A percentile compares a stretch with the other conserved stretches of the same genome.
Conservation (phyloP, 75 land plant genomes). For the Cryptomeria japonica region DNA sequence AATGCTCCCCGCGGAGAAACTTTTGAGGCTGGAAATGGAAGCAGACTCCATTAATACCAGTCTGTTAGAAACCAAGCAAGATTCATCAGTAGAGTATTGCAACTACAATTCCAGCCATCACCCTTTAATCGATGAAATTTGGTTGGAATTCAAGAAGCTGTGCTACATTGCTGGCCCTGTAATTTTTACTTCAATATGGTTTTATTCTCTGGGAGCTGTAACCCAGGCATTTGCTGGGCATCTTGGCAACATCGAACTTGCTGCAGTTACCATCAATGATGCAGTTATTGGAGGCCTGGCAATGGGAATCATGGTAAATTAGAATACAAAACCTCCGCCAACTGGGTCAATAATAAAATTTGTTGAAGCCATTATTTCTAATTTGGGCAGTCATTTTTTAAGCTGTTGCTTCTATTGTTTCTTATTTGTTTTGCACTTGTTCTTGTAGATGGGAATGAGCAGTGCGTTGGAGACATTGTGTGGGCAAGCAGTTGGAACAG, state of each 20-base stretch:
- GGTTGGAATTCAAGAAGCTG: not conserved
- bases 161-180: not conserved
- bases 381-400: not conserved
- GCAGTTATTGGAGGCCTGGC: not conserved
- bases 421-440: too few species aligned
- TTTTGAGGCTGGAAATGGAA: not conserved
- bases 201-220: not conserved
- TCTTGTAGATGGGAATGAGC: not conserved
- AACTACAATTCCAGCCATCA: not conserved
- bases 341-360: too few species aligned
- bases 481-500: slow-evolving; percentile 50
- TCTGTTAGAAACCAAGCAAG: not conserved
- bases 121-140: not conserved
- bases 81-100: not conserved
- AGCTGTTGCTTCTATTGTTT: not conserved
- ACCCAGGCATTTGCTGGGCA: not conserved
- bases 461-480: slow-evolving; percentile 42
- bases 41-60: not conserved
- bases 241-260: not conserved
- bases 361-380: not conserved
- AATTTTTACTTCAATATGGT: not conserved
- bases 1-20: not conserved
- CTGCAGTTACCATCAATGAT: not conserved
- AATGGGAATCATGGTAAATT: not conserved
- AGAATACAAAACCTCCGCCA: not conserved